Base-by-base conservation (phyloP, 305 asterid genomes). In the Fraxinus platypoda region DNA sequence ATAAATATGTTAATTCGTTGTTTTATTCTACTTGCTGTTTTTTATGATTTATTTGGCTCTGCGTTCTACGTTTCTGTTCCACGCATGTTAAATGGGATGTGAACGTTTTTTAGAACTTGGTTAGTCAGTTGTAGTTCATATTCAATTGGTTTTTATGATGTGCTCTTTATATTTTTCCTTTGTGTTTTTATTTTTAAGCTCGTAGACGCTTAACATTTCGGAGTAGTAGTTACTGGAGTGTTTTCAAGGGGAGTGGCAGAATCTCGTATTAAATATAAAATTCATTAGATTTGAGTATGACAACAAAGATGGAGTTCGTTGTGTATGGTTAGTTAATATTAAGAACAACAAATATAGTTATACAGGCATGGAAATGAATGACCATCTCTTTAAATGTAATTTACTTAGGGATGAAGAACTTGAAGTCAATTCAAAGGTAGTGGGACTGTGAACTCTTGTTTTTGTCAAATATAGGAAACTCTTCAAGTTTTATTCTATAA, bases 101-200 rank as follows among this genome's bases (percentile, higher is more conserved):
- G 64, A 54, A n/a, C 9, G 21, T 54, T 17, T 52, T 54, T 54
- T 54, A 54, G 25, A 54, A 54, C 23, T 54, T 54, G 64, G 64
- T 54, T 54, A 17, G 71, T 59, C 28, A 19, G 71, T 21, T 59
- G 54, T 62, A 19, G 35, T 46, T 46, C 12, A 19, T 75, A 43
- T 68, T 33, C 25, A 35, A 4, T 76, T 73, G 26, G 73, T 64
- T 74, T 28, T 31, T 78, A 62, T 17, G 38, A 68, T 33, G 43
- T 15, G 30, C 33, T 72, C 41, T 83, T 83, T 75, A 23, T 21
- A 52, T 80, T 74, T 71, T 57, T 49, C 37, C 81, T 72, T 25
- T 62, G 66, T 70, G 77, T 74, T 54, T 34, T 59, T 59, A 21
- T 19, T 21, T 19, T 59, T 17, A n/a, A n/a, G 71, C 71, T 59